Evolutionary conservation across 345 rosid species (phyloP).

Genomic region (Salix arbutifolia): DNA sequence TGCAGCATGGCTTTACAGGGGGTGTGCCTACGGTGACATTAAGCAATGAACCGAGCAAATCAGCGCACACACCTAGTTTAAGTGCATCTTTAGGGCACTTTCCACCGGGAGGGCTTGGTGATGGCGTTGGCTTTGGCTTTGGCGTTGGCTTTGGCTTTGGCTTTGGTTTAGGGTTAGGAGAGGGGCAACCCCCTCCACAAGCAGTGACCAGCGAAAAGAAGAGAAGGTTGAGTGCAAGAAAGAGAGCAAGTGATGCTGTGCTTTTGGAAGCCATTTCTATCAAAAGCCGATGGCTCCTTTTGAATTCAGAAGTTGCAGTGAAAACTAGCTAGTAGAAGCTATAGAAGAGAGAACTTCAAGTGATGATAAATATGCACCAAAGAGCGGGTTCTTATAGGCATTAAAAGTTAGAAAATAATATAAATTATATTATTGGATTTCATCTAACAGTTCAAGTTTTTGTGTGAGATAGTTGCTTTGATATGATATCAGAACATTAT

Average conservation of each 20-base stretch:
- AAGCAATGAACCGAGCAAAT: constrained; percentile 45
- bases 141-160: constrained; percentile 28
- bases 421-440: rapidly evolving
- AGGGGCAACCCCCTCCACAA: constrained; percentile 38
- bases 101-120: constrained; percentile 23
- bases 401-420: not conserved
- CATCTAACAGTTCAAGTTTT: too few relatives aligned
- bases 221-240: constrained; percentile 46
- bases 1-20: constrained; percentile 49
- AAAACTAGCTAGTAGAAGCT: constrained; percentile 6
- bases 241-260: constrained; percentile 41
- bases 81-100: constrained; percentile 50
- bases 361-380: constrained; percentile 7
- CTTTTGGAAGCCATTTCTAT: constrained; percentile 44
- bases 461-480: rapidly evolving
- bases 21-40: constrained; percentile 44
- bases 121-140: constrained; percentile 18
- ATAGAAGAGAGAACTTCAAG: not conserved
- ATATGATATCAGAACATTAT: too few relatives aligned
- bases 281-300: not conserved
- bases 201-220: constrained; percentile 44
- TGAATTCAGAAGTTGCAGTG: not conserved
- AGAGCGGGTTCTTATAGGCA: constrained; percentile 43
- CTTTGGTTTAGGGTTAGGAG: constrained; percentile 43
- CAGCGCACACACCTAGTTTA: constrained; percentile 48